Evolutionary conservation across 805 yeast genomes (phyloP).

Genomic region (Yarrowia deformans): DNA sequence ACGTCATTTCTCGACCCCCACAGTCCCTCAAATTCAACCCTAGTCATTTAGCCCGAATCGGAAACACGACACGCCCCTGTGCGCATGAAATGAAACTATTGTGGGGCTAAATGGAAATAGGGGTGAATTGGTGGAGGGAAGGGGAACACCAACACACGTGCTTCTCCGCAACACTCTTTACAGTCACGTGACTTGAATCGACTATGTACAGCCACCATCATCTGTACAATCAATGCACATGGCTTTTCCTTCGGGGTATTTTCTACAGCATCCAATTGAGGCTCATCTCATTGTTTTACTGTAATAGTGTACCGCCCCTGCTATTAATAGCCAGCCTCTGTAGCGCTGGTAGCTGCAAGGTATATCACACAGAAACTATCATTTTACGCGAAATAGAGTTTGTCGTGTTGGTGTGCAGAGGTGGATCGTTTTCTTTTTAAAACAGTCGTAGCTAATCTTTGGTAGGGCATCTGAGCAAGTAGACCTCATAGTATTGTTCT

Average conservation of each 20-base stretch:
- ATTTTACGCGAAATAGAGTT: slow-evolving; percentile 12
- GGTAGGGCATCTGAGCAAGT: no score
- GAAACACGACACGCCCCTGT: slow-evolving; percentile 27
- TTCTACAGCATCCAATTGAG: background rate
- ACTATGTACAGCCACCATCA: no score
- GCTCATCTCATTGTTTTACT: no score
- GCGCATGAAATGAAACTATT: slow-evolving; percentile 30
- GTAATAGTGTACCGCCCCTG: slow-evolving; percentile 21
- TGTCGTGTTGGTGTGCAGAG: background rate
- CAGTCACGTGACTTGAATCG: background rate
- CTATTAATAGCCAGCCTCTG: slow-evolving; percentile 20
- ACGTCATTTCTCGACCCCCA: background rate
- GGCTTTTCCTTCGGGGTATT: background rate
- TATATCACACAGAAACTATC: background rate
- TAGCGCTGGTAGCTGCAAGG: background rate
- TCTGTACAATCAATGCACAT: no score
- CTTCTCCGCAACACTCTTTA: no score
- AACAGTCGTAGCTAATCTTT: no score
- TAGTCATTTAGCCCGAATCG: slow-evolving; percentile 24
- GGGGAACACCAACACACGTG: no score
- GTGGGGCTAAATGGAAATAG: slow-evolving; percentile 24
- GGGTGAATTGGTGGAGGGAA: background rate
- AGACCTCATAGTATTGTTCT: no score
- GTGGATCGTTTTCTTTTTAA: no score
- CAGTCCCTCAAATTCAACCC: background rate